Evolutionary conservation across 2,329 filamentous ascomycete genomes (phyloP).

Genomic region (Bertia moriformis): DNA sequence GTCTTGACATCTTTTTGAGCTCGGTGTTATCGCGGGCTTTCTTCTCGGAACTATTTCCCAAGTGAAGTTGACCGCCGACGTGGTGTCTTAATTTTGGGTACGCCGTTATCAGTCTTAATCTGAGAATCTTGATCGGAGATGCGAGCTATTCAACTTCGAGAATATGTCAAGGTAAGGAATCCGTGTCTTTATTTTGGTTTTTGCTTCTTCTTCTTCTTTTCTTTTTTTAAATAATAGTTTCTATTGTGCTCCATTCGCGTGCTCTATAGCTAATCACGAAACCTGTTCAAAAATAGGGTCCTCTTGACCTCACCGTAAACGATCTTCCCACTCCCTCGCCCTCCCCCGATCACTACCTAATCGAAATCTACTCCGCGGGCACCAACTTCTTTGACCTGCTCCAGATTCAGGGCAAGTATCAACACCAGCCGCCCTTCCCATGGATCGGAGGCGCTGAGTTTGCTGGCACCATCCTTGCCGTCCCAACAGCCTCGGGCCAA

Average conservation of each 20-base stretch:
- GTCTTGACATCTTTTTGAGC: too few relatives aligned
- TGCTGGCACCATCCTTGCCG: conserved; percentile 59
- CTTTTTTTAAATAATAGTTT: neutral
- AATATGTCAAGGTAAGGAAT: conserved; percentile 55
- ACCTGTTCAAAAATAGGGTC: conserved; percentile 36
- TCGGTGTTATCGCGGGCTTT: too few relatives aligned
- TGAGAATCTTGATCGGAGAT: too few relatives aligned
- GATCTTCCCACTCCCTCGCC: conserved; percentile 64
- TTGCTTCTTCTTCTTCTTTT: neutral
- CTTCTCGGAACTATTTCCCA: too few relatives aligned
- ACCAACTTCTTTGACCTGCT: conserved; percentile 97
- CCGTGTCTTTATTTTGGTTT: neutral
- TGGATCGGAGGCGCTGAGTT: conserved; percentile 85
- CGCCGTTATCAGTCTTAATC: too few relatives aligned
- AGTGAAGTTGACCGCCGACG: too few relatives aligned
- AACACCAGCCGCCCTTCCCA: conserved; percentile 75
- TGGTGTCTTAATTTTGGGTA: too few relatives aligned
- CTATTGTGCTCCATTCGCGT: too few relatives aligned
- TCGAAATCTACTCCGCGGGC: conserved; percentile 72
- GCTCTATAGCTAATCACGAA: conserved; percentile 4
- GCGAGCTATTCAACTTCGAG: conserved; percentile 59
- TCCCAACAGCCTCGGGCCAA: conserved; percentile 33
- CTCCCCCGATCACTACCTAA: conserved; percentile 62
- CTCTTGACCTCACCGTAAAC: conserved; percentile 63
- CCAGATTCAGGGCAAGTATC: conserved; percentile 90